phyloP scores from a whole-genome alignment of 2,329 filamentous ascomycete genomes.

The Colletotrichum cordylinicola region DNA sequence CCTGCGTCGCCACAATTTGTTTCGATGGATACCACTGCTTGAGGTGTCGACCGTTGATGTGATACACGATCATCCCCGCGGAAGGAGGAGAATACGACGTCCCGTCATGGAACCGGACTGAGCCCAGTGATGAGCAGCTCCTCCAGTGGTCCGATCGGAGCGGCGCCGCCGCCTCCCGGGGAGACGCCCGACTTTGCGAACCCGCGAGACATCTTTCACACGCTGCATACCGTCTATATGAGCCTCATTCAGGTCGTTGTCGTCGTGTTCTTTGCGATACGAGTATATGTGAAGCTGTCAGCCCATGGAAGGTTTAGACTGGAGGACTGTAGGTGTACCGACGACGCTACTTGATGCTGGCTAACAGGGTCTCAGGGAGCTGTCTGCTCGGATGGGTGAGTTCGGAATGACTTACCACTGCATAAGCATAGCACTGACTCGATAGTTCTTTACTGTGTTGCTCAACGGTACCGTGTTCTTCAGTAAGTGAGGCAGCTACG shows the following conservation, averaged over 20 bases:
- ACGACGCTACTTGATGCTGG: neutral
- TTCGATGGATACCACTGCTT: neutral
- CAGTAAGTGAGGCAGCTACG: neutral
- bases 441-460: slow-evolving; percentile 11
- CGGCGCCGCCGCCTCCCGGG: slow-evolving; percentile 15
- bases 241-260: neutral
- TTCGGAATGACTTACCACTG: neutral
- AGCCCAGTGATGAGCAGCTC: slow-evolving; percentile 2
- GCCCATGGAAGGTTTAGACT: slow-evolving; percentile 8
- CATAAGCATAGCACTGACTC: neutral
- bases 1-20: neutral
- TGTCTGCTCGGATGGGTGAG: slow-evolving; percentile 17
- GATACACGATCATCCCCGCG: neutral
- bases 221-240: slow-evolving; percentile 1
- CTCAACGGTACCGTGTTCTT: slow-evolving; percentile 7
- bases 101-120: slow-evolving; percentile 2
- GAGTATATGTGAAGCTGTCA: slow-evolving; percentile 11
- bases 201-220: slow-evolving; percentile 9
- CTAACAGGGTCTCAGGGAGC: slow-evolving; percentile 5
- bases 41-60: neutral
- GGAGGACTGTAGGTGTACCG: slow-evolving; percentile 10
- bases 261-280: slow-evolving; percentile 6
- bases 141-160: slow-evolving; percentile 3
- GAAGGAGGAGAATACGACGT: neutral
- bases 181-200: slow-evolving; percentile 17